phyloP scores from a whole-genome alignment of 176 grass and related monocot species.

The Eragrostis nindensis region DNA sequence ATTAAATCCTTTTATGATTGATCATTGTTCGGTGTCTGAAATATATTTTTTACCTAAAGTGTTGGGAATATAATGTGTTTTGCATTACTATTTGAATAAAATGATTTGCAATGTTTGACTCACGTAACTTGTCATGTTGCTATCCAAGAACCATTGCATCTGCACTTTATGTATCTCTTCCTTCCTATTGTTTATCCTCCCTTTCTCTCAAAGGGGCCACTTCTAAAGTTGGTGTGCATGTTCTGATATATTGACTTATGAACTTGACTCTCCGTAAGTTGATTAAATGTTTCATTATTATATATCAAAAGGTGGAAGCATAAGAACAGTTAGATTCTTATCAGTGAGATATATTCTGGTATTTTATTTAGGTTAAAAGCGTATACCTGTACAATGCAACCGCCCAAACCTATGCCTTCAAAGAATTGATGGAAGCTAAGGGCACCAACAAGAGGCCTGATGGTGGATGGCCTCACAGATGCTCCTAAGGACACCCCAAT shows the following conservation, averaged over 20 bases:
- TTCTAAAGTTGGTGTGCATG: slow-evolving; percentile 18
- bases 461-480: slow-evolving; percentile 71
- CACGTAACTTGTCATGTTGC: no score
- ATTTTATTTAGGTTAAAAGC: slow-evolving; percentile 1
- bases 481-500: slow-evolving; percentile 93
- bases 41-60: slow-evolving; percentile 16
- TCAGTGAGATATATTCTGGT: slow-evolving; percentile 4
- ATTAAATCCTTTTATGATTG: background rate
- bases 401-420: slow-evolving; percentile 93
- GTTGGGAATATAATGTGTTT: background rate
- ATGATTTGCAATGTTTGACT: background rate
- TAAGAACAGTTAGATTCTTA: slow-evolving; percentile 18
- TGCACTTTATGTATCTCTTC: slow-evolving; percentile 18
- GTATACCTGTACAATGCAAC: slow-evolving; percentile 93
- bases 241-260: slow-evolving; percentile 16
- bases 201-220: background rate
- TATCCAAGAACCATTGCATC: no score
- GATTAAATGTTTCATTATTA: background rate
- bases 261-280: background rate
- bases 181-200: background rate
- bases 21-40: background rate
- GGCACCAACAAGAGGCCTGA: slow-evolving; percentile 87
- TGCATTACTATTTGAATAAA: no score
- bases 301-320: slow-evolving; percentile 3
- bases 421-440: slow-evolving; percentile 99